phyloP scores from a whole-genome alignment of 2,329 filamentous ascomycete genomes.

The Trichoderma pleuroti region DNA sequence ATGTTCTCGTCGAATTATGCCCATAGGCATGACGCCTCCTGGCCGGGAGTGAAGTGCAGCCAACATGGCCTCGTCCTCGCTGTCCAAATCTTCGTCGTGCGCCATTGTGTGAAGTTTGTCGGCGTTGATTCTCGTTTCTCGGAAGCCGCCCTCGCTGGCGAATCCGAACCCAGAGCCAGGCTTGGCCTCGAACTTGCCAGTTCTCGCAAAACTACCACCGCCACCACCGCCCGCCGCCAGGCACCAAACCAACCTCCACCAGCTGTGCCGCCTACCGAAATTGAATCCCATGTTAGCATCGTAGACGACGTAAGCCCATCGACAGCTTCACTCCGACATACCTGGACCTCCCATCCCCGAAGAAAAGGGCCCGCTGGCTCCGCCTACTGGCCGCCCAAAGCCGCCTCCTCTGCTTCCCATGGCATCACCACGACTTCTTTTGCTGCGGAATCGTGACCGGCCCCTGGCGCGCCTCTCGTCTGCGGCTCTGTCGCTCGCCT shows the following conservation, averaged over 20 bases:
- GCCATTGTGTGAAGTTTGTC: constrained; percentile 50
- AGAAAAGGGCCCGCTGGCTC: constrained; percentile 41
- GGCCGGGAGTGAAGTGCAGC: constrained; percentile 32
- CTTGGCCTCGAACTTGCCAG: constrained; percentile 36
- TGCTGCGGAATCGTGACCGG: constrained; percentile 40
- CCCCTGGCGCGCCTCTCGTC: constrained; percentile 39
- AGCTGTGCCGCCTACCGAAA: constrained; percentile 22
- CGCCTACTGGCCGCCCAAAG: constrained; percentile 33
- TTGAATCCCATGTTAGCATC: background rate
- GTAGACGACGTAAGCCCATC: background rate
- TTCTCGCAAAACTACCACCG: constrained; percentile 28
- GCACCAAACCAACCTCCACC: constrained; percentile 31
- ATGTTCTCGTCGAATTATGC: constrained; percentile 53
- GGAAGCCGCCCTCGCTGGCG: constrained; percentile 29
- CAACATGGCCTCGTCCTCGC: constrained; percentile 43
- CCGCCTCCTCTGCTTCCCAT: constrained; percentile 41
- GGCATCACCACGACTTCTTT: constrained; percentile 42
- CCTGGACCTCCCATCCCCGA: constrained; percentile 29
- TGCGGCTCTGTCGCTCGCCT: constrained; percentile 39
- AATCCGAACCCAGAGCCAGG: constrained; percentile 41
- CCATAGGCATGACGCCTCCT: constrained; percentile 48
- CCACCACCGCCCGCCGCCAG: constrained; percentile 30
- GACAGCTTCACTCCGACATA: constrained; percentile 5
- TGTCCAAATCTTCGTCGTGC: constrained; percentile 43
- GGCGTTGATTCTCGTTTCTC: constrained; percentile 53